Evolutionary conservation across 1,284 basidiomycete species (phyloP), one percentile per base, ranked within the genome.

Genomic region (Papiliotrema nemorosa): DNA sequence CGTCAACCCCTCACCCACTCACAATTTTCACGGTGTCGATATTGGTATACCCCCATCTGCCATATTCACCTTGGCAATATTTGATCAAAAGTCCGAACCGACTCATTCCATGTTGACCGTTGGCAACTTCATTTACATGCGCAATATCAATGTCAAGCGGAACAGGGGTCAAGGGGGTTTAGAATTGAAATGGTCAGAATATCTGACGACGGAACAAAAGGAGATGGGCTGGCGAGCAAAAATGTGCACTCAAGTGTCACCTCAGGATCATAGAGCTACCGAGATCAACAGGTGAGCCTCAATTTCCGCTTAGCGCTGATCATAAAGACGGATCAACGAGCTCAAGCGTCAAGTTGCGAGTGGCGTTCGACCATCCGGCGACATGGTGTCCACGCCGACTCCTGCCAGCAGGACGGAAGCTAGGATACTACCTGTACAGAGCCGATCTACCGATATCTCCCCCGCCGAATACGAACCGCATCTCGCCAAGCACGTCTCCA

Each of bases 121-220:
- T 1, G 68, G 68, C 14, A 60, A 62, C 14, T 24, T 63, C 12
- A 18, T 67, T 22, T 53, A 41, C 20, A 44, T 69, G 41, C 24
- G 40, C 5, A 72, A 72, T 48, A 35, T 72, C 1, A 49, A 59
- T 7, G 46, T 44, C 25, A 60, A 64, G 38, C 18, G 41, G 24
- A 57, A 57, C 47, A 33, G 47, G 5, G 59, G 49, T 0, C 50
- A 58, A 18, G 62, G 50, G 0, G 51, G 55, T 22, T 34, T 72
- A 26, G 66, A 70, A 42, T 46, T 67, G 35, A 58, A 39, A 2
- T 72, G 68, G 68, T 57, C 56, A 9, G 61, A 72, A 26, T 48
- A 45, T 22, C 47, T 62, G 18, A 66, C 62, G 10, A 22, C 46
- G 16, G 50, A 62, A 20, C 64, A 66, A 43, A 29, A 14, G 20